A percentile compares a stretch with the other conserved stretches of the same genome.
These are phyloP conservation scores for Claviceps monticola DNA, from an alignment of 2,329 filamentous ascomycete species.

Conservation along the genomic window DNA sequence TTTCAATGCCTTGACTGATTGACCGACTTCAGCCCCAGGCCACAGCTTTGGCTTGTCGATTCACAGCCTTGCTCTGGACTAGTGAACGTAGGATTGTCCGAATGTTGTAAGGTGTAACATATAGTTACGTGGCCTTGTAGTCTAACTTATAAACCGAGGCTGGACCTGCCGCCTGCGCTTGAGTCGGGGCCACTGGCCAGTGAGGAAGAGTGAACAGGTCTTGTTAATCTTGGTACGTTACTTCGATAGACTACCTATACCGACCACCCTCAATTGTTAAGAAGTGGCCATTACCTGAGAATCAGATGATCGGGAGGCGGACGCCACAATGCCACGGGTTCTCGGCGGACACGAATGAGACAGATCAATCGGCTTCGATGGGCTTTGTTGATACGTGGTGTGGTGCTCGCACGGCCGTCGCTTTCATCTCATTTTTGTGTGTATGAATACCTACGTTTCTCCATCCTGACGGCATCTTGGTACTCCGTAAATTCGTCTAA, in stretches of 20 bases:
- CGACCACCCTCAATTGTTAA: neutral
- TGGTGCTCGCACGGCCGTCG: neutral
- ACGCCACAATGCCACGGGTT: neutral
- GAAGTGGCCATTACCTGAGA: neutral
- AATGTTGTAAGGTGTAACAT: too few relatives aligned
- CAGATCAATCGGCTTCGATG: neutral
- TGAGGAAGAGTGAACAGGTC: too few relatives aligned
- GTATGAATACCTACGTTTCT: too few relatives aligned
- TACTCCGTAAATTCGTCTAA: too few relatives aligned
- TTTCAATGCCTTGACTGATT: neutral
- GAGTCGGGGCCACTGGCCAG: too few relatives aligned
- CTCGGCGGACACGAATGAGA: neutral
- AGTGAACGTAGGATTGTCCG: neutral
- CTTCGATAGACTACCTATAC: too few relatives aligned
- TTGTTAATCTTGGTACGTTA: too few relatives aligned
- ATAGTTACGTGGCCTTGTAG: too few relatives aligned
- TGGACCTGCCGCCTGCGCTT: too few relatives aligned
- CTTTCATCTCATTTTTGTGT: neutral
- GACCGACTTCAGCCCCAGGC: neutral
- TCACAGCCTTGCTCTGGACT: neutral
- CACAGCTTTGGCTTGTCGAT: neutral
- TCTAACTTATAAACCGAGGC: too few relatives aligned
- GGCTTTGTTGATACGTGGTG: neutral
- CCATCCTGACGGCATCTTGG: neutral
- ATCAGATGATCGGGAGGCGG: neutral